Base-by-base conservation (phyloP, 352 stramenopile genomes). In the Peronospora belbahrii region DNA sequence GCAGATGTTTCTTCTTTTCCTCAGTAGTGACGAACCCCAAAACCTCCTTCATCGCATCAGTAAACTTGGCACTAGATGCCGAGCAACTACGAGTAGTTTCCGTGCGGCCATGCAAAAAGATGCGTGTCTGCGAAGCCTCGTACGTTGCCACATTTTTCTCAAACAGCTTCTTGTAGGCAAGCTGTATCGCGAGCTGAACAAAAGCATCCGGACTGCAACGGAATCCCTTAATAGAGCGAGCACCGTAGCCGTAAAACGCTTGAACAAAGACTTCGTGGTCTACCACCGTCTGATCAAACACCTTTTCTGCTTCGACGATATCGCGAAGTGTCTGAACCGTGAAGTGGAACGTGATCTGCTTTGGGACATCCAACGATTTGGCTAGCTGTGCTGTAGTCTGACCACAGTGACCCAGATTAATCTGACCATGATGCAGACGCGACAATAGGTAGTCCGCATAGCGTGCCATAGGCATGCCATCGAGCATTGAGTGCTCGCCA, bases 81-180 rank as follows among this genome's bases (percentile, higher is more conserved):
- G 85, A 93, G 48, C 89, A 95, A 34, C 83, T 85, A 36, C 85
- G 81, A 13, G 76, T 93, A 6, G 83, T 92, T 64, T 95, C 89
- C 0, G 95, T 98, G 30, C 95, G 83, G 20, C 95, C 95, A 50
- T 98, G 93, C 20, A 97, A 67, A 70, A 97, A 98, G 13, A 85
- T 56, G 11, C 93, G 79, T 24, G 94, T 95, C 67, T 98, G 90
- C 14, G 85, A 95, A 10, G 94, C 88, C 59, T 98, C 95, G 57
- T 98, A 98, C 2, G 95, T 98, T 9, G 74, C 71, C 1, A 48
- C 74, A 38, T 78, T 74, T 30, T 61, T 69, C 17, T 66, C 59
- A 48, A 82, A 82, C 13, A 87, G 67, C 61, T 85, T 86, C 36
- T 76, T 72, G 63, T 83, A 85, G 58, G 91, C 95, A 19, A 98